Base-by-base conservation (phyloP, 441 rosid genomes). In the Jatropha podagrica region DNA sequence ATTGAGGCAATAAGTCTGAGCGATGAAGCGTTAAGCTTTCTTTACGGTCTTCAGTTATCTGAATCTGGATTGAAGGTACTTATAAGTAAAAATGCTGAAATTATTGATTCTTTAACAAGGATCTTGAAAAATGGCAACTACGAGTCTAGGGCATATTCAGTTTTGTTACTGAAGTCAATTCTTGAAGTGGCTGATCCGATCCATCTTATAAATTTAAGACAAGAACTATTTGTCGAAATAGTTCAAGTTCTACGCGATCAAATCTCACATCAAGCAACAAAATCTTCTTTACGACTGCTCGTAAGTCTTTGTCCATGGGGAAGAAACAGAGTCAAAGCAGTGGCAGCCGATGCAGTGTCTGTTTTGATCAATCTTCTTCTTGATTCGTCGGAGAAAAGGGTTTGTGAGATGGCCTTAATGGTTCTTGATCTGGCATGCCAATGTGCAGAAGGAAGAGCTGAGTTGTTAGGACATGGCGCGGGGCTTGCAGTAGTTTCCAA, bases 381-480 rank as follows among this genome's bases (percentile, higher is more conserved):
- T 38, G 93, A 89, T 42, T 82, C 92, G 11, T 46, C 83, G 0
- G 90, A 91, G 72, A 87, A 80, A 69, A 83, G 94, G 77, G 32
- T 56, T 20, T 73, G 81, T 9, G 99, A 93, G 83, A 85, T 93
- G 93, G 88, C 80, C 1, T 68, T 95, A 13, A 78, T 77, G 27
- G 85, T 88, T 51, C 74, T 93, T 67, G 92, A 93, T 75, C 66
- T 83, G 81, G 48, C 86, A 61, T 92, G 94, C 66, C 87, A 81
- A 32, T 85, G 91, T 15, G 96, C 97, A 2, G 98, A 95, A 74
- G 99, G 98, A 67, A 83, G 99, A 77, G 86, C 96, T 3, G 90
- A 89, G 80, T 78, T 95, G 74, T 74, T 92, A 71, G 78, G 77
- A 54, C 99, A 95, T 15, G 88, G 87, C 8, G 98, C 96, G 0